Evolutionary conservation across 192 early-diverging fungal genomes (phyloP).

Genomic region (Coemansia sp.): DNA sequence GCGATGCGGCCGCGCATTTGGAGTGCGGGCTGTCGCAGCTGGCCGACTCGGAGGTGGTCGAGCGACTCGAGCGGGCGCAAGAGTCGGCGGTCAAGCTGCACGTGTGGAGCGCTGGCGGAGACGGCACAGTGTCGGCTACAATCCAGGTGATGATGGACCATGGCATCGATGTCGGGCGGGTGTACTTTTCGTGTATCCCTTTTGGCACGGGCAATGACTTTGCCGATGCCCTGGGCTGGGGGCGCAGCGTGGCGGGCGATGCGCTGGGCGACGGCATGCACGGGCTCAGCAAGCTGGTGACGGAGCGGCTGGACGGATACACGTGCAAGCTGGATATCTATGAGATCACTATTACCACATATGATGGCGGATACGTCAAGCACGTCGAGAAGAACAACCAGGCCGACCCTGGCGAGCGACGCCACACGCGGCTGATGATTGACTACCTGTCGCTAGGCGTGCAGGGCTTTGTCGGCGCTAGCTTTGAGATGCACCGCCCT

Average conservation of each 20-base stretch:
- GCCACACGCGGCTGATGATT: slow-evolving; percentile 64
- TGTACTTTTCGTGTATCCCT: slow-evolving; percentile 74
- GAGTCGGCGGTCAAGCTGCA: slow-evolving; percentile 63
- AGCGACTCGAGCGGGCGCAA: slow-evolving; percentile 42
- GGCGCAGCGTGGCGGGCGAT: slow-evolving; percentile 66
- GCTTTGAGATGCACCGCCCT: slow-evolving; percentile 70
- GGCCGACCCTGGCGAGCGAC: slow-evolving; percentile 43
- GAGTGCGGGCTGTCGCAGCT: slow-evolving; percentile 38
- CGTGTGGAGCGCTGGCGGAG: slow-evolving; percentile 78
- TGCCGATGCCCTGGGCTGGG: slow-evolving; percentile 76
- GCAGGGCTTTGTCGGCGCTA: slow-evolving; percentile 71
- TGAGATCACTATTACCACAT: slow-evolving; percentile 63
- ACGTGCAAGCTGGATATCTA: slow-evolving; percentile 71
- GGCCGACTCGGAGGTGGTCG: slow-evolving; percentile 39
- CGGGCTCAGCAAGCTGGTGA: slow-evolving; percentile 60
- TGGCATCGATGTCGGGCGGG: slow-evolving; percentile 63
- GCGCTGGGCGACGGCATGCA: slow-evolving; percentile 63
- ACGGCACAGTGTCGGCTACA: slow-evolving; percentile 75
- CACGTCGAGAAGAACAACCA: slow-evolving; percentile 62
- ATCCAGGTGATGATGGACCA: slow-evolving; percentile 65
- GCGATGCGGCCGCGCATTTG: slow-evolving; percentile 39
- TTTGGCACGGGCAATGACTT: slow-evolving; percentile 81
- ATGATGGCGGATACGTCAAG: slow-evolving; percentile 65
- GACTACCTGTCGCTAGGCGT: slow-evolving; percentile 77
- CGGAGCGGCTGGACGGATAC: slow-evolving; percentile 64